Conservation (phyloP, 805 yeast species). For the Lipomyces mesembrius region DNA sequence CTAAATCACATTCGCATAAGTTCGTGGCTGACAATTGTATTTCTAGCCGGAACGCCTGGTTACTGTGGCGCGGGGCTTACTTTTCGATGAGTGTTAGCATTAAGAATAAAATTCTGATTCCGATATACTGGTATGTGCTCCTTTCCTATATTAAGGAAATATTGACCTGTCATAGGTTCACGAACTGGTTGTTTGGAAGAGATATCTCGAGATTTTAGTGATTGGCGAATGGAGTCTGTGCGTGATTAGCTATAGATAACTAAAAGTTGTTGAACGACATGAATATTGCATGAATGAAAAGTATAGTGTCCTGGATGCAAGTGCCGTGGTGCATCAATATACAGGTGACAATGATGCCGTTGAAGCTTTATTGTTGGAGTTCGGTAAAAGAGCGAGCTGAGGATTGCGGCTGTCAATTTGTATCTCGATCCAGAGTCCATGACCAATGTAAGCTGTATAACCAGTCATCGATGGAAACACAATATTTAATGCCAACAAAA, state of each 20-base stretch:
- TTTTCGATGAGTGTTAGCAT: slow-evolving; percentile 46
- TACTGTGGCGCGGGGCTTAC: slow-evolving; percentile 71
- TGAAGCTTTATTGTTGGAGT: neutral
- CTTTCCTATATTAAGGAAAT: neutral
- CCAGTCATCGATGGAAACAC: too few species aligned
- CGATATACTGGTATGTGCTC: slow-evolving; percentile 29
- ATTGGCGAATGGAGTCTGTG: neutral
- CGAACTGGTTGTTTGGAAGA: slow-evolving; percentile 35
- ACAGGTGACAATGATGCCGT: neutral
- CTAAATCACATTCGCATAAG: neutral
- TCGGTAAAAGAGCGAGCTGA: neutral
- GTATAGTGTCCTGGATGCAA: neutral
- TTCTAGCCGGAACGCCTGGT: slow-evolving; percentile 60
- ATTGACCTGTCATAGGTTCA: slow-evolving; percentile 15
- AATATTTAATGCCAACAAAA: too few species aligned
- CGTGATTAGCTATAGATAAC: neutral
- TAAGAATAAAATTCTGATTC: slow-evolving; percentile 34
- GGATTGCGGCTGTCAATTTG: neutral
- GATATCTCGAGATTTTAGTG: slow-evolving; percentile 32
- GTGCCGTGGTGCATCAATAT: neutral
- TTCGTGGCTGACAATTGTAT: neutral
- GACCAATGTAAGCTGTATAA: too few species aligned
- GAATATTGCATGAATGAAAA: too few species aligned
- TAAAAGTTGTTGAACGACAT: too few species aligned
- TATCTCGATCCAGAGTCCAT: neutral